A percentile compares a stretch with the other conserved stretches of the same genome.
Evolutionary conservation across 768 basidiomycete species (phyloP).

Genomic region (Boletus reticuloceps): DNA sequence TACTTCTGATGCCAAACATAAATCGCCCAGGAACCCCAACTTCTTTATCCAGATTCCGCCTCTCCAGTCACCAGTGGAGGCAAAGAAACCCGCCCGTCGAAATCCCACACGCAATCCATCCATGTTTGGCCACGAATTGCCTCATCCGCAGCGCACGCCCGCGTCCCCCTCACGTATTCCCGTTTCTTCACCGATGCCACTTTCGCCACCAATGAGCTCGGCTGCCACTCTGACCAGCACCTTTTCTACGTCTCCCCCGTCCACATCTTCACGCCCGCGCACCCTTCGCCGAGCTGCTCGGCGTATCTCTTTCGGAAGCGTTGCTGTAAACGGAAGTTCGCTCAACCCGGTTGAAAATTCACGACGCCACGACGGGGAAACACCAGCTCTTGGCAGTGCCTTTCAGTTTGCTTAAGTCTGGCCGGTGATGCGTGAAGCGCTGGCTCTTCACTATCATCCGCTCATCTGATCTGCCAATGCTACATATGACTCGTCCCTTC

Average conservation of each 20-base stretch:
- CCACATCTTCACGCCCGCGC: constrained; percentile 22
- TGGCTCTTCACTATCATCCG: not conserved
- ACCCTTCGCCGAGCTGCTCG: constrained; percentile 40
- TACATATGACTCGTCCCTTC: not conserved
- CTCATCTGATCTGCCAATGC: constrained; percentile 9
- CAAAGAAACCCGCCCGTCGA: constrained; percentile 34
- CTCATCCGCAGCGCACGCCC: constrained; percentile 39
- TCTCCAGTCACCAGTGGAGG: constrained; percentile 16
- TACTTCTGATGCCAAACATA: constrained; percentile 17
- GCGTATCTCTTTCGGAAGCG: constrained; percentile 65
- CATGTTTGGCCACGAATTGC: constrained; percentile 66
- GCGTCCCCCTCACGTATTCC: constrained; percentile 31
- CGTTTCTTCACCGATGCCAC: constrained; percentile 25
- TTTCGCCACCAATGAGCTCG: constrained; percentile 15
- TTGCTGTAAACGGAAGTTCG: constrained; percentile 31
- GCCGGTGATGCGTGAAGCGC: not conserved
- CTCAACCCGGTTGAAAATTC: constrained; percentile 36
- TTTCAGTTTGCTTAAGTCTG: constrained; percentile 56
- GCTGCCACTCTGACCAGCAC: constrained; percentile 4
- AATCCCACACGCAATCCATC: constrained; percentile 60
- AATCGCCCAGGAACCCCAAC: constrained; percentile 19
- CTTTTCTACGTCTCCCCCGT: constrained; percentile 15
- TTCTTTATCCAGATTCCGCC: constrained; percentile 20
- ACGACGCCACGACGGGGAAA: constrained; percentile 30
- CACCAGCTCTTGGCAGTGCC: constrained; percentile 60